Evolutionary conservation across 257 asterid genomes (phyloP), one percentile per base, ranked within the genome.

Genomic region (Solanum piurae): DNA sequence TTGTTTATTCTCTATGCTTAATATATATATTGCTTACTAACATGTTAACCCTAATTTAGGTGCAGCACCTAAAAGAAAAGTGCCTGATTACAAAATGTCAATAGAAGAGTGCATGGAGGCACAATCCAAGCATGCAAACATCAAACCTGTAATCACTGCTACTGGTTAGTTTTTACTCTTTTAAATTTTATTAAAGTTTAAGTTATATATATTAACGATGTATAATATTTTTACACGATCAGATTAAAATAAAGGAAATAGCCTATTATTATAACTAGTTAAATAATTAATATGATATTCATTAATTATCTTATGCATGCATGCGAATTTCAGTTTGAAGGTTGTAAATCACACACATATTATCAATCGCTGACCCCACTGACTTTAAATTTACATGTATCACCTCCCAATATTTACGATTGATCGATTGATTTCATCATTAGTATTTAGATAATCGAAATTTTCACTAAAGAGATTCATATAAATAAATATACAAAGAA

Each of bases 101-200:
- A 95, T 92, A 93, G 98, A 94, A 72, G 99, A 95, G 88, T 96
- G 99, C 94, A 91, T 94, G 93, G 98, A 95, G 88, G 98, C 98
- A 79, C 96, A 95, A 71, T 93, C 95, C 29, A 94, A 96, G 92
- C 98, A 95, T 93, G 99, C 98, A 89, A 91, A 91, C 84, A 95
- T 96, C 89, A 88, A 91, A 72, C 98, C 98, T 31, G 91, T 96
- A 34, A 94, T 94, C 88, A 96, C 93, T 86, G 89, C 92, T 20
- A 89, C 94, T 71, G 93, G 93, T 91, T 33, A 68, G 87, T 72
- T 25, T 25, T 5, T 42, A 4, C 6, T n/a, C 2, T 5, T n/a
- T 31, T 71, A 12, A 31, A 1, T 4, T 42, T 29, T 49, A 49
- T 13, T 33, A 68, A 9, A 6, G 10, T 71, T 31, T 31, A 31